These are phyloP conservation scores for Hericium coralloides DNA, from an alignment of 768 basidiomycete species.

Conservation along the genomic window DNA sequence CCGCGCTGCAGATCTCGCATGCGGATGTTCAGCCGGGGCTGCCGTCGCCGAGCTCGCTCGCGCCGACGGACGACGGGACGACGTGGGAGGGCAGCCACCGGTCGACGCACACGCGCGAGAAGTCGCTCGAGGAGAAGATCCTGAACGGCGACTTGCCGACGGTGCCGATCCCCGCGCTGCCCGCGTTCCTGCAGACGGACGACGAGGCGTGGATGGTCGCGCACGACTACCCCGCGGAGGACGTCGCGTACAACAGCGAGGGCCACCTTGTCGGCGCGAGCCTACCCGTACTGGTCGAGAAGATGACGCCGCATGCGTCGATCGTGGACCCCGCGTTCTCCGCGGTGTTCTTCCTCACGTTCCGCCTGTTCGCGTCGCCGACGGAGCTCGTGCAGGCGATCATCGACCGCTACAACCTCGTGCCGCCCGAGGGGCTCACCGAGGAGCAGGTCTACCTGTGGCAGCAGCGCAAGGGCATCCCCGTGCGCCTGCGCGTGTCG, in stretches of 20 bases:
- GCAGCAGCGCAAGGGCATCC: constrained; percentile 82
- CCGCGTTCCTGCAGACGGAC: constrained; percentile 22
- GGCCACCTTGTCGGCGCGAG: constrained; percentile 89
- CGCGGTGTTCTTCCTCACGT: constrained; percentile 90
- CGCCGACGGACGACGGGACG: constrained; percentile 43
- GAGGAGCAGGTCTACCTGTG: constrained; percentile 61
- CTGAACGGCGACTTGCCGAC: constrained; percentile 42
- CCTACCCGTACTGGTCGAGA: constrained; percentile 84
- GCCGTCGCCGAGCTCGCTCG: constrained; percentile 41
- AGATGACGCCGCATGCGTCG: constrained; percentile 92
- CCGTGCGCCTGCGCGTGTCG: constrained; percentile 83
- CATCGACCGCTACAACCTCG: constrained; percentile 76
- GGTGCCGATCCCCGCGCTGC: constrained; percentile 31
- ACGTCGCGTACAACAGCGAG: constrained; percentile 86
- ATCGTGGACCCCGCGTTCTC: constrained; percentile 83
- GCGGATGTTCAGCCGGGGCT: constrained; percentile 21
- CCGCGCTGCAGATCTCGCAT: not conserved
- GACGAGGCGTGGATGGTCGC: constrained; percentile 46
- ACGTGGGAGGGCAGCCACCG: constrained; percentile 43
- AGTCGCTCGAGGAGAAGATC: constrained; percentile 44
- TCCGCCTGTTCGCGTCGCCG: constrained; percentile 84
- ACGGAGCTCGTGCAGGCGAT: constrained; percentile 66
- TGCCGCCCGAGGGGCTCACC: constrained; percentile 48
- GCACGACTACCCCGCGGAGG: constrained; percentile 76
- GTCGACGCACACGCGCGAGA: constrained; percentile 22